A percentile compares a stretch with the other conserved stretches of the same genome.
Evolutionary conservation across 768 basidiomycete species (phyloP).

Genomic region (Collybiopsis confluens): DNA sequence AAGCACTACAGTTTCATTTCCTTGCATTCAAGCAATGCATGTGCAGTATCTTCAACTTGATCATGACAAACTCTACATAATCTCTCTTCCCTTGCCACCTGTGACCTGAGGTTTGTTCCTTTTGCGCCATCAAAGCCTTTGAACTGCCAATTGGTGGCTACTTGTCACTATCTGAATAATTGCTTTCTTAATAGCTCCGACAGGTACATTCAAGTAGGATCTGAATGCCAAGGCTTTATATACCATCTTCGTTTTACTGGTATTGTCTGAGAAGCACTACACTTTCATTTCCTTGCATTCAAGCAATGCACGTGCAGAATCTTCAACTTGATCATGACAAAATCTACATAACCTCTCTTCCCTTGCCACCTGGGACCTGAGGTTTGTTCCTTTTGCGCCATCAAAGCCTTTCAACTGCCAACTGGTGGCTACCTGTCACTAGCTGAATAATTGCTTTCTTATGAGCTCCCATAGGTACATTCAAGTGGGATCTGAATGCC

Average conservation of each 20-base stretch:
- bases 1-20: too few species aligned
- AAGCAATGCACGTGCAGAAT: too few species aligned
- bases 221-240: too few species aligned
- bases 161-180: neutral
- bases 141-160: neutral
- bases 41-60: neutral
- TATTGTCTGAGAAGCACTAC: too few species aligned
- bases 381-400: neutral
- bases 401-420: neutral
- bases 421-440: neutral
- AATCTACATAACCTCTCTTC: neutral
- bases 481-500: too few species aligned
- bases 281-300: too few species aligned
- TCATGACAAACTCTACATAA: neutral
- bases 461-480: too few species aligned
- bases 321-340: neutral
- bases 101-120: neutral
- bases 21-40: too few species aligned
- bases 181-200: neutral
- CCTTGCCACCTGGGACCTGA: neutral
- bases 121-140: neutral
- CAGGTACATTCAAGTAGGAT: too few species aligned
- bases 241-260: too few species aligned
- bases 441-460: neutral
- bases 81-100: neutral